phyloP scores from a whole-genome alignment of 108 stramenopile species.

The Cyclostephanos invisitatus region DNA sequence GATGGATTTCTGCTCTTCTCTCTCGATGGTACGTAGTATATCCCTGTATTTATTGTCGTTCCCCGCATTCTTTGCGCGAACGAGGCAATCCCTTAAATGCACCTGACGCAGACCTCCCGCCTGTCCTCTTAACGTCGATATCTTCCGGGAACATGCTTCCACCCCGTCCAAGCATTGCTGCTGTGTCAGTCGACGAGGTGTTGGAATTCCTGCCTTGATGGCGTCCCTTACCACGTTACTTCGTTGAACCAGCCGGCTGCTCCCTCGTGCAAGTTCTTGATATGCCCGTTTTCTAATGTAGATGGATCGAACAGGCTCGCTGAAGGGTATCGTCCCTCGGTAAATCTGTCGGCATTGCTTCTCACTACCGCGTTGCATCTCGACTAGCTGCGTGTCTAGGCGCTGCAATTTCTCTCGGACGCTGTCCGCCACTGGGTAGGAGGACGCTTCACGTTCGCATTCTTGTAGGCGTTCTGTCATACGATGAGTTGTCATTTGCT shows the following conservation, averaged over 20 bases:
- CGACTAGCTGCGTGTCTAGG: neutral
- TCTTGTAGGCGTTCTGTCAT: neutral
- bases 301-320: neutral
- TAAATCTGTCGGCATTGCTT: conserved; percentile 2
- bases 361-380: neutral
- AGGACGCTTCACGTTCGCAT: neutral
- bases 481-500: neutral
- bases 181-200: neutral
- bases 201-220: neutral
- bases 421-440: neutral
- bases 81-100: neutral
- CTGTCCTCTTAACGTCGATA: neutral
- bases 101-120: neutral
- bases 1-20: neutral
- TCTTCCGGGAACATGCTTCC: neutral
- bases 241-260: neutral
- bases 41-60: neutral
- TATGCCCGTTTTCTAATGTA: neutral
- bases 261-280: neutral
- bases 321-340: neutral
- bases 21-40: neutral
- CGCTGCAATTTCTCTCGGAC: neutral
- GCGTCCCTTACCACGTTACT: neutral
- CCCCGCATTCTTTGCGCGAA: neutral
- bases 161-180: neutral